Evolutionary conservation across 352 stramenopile species (phyloP).

Genomic region (Globisporangium parvum): DNA sequence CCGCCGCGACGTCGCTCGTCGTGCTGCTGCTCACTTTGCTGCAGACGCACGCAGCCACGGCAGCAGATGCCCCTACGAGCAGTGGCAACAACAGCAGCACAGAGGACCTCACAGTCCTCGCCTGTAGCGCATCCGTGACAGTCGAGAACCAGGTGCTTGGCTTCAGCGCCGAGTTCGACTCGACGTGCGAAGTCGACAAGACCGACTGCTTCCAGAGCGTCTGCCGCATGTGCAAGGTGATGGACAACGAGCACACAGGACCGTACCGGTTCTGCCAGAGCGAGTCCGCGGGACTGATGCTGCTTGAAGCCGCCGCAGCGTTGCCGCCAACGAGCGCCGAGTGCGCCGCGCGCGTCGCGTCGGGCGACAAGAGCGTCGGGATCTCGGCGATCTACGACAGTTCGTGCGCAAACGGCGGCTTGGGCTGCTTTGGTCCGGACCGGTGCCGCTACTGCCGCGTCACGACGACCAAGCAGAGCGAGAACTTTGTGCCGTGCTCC

Average conservation of each 20-base stretch:
- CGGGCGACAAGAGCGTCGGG: conserved; percentile 24
- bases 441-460: conserved; percentile 25
- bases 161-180: conserved; percentile 7
- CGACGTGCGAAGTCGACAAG: neutral
- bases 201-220: conserved; percentile 17
- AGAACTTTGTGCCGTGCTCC: conserved; percentile 19
- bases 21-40: no score
- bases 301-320: neutral
- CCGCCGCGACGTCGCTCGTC: no score
- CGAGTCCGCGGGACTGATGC: neutral
- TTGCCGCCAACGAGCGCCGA: conserved; percentile 8
- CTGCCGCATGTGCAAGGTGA: conserved; percentile 18
- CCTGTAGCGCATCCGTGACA: neutral
- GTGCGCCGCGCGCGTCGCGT: conserved; percentile 21
- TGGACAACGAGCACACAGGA: conserved; percentile 10
- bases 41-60: no score
- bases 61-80: neutral
- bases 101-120: neutral
- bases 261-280: conserved; percentile 8
- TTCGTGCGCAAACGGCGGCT: conserved; percentile 18
- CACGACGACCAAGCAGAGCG: conserved; percentile 17
- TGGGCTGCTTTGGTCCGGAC: conserved; percentile 25
- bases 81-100: neutral
- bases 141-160: neutral
- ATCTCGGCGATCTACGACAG: conserved; percentile 23